A percentile compares a stretch with the other conserved stretches of the same genome.
Evolutionary conservation across 345 rosid species (phyloP).

Genomic region (Sisymbrium altissimum): DNA sequence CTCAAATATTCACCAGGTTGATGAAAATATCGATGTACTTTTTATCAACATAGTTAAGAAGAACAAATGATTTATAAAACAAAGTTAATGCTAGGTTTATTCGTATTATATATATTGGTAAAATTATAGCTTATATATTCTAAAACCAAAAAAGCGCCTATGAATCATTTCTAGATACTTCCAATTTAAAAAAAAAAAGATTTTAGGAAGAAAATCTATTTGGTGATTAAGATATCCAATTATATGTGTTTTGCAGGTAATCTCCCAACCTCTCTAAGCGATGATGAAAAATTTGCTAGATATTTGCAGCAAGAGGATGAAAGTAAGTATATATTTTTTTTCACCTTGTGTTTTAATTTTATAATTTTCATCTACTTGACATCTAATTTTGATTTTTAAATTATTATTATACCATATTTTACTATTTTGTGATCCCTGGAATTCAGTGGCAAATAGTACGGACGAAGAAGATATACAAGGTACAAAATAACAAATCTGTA

Average conservation of each 20-base stretch:
- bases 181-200: not conserved
- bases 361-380: not conserved
- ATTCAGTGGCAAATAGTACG: not conserved
- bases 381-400: not conserved
- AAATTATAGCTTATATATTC: not conserved
- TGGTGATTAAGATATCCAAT: not conserved
- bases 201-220: too few relatives aligned
- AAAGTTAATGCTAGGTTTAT: not conserved
- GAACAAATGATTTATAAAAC: not conserved
- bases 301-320: slow-evolving; percentile 3
- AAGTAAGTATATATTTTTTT: not conserved
- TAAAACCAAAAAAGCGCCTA: not conserved
- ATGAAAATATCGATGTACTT: not conserved
- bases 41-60: not conserved
- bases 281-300: slow-evolving; percentile 21
- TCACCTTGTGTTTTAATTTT: not conserved
- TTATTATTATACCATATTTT: too few relatives aligned
- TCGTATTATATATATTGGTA: not conserved
- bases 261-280: slow-evolving; percentile 10
- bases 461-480: slow-evolving; percentile 4
- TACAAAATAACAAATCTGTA: not conserved
- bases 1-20: not conserved
- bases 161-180: not conserved
- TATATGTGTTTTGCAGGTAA: slow-evolving; percentile 9
- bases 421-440: not conserved